Evolutionary conservation across 1,284 basidiomycete genomes (phyloP).

Genomic region (Microstroma glucosiphilum): DNA sequence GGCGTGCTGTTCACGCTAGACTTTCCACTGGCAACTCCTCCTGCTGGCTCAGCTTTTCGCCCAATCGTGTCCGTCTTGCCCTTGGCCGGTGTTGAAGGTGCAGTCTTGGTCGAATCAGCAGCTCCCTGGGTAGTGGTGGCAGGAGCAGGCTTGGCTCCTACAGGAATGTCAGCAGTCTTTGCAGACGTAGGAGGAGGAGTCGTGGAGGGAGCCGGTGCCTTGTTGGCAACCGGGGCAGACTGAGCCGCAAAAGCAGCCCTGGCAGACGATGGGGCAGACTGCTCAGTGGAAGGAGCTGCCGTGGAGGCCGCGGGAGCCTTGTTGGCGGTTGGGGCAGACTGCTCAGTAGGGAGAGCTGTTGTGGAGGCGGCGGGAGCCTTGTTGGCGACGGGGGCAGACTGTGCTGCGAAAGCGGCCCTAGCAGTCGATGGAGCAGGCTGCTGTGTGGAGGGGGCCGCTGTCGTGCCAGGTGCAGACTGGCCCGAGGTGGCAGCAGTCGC

Average conservation of each 20-base stretch:
- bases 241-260: background rate
- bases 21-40: too few species aligned
- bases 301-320: background rate
- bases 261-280: background rate
- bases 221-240: background rate
- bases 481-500: too few species aligned
- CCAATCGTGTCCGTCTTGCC: slow-evolving; percentile 1
- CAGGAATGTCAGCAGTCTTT: background rate
- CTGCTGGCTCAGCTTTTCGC: background rate
- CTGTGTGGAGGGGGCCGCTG: too few species aligned
- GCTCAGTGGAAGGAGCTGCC: too few species aligned
- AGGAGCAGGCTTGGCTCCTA: background rate
- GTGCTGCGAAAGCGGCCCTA: background rate
- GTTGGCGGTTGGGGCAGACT: background rate
- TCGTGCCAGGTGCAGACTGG: too few species aligned
- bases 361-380: background rate
- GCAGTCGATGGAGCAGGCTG: background rate
- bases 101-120: background rate
- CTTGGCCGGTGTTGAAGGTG: background rate
- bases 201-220: background rate
- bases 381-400: background rate
- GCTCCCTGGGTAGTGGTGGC: background rate
- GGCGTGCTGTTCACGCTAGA: too few species aligned
- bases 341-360: background rate
- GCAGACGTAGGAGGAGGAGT: background rate